These are phyloP conservation scores for Trichoderma afroharzianum DNA, from an alignment of 2,329 filamentous ascomycete genomes.

Conservation along the genomic window DNA sequence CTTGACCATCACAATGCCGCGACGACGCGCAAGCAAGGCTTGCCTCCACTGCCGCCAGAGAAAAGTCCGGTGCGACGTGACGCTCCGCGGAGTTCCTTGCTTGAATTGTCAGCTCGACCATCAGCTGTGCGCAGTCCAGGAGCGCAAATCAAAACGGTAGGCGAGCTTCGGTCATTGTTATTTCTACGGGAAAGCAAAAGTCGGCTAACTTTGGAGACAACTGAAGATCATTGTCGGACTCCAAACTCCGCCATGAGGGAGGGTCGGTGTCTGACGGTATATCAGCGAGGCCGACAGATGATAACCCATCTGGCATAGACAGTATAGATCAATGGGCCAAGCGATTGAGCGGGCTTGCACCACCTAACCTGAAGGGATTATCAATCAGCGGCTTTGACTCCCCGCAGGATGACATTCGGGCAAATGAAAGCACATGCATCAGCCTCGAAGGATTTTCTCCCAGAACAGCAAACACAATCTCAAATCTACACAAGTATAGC, in stretches of 20 bases:
- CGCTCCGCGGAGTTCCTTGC: constrained; percentile 17
- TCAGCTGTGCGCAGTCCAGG: constrained; percentile 12
- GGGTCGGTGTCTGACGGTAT: neutral
- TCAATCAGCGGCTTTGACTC: neutral
- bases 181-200: neutral
- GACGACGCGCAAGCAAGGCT: constrained; percentile 14
- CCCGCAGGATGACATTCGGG: neutral
- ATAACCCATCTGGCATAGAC: constrained; percentile 8
- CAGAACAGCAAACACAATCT: neutral
- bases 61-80: constrained; percentile 22
- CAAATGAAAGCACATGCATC: neutral
- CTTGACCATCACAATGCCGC: neutral
- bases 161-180: neutral
- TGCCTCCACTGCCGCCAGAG: constrained; percentile 13
- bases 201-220: neutral
- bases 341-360: neutral
- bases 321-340: constrained; percentile 12
- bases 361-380: neutral
- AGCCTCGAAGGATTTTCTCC: constrained; percentile 4
- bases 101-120: constrained; percentile 20
- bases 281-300: neutral
- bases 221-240: neutral
- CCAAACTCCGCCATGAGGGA: neutral
- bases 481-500: neutral
- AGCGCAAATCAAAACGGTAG: constrained; percentile 16